A percentile compares a stretch with the other conserved stretches of the same genome.
These are phyloP conservation scores for Penicillium antarcticum DNA, from an alignment of 495 filamentous ascomycete genomes.

Conservation along the genomic window DNA sequence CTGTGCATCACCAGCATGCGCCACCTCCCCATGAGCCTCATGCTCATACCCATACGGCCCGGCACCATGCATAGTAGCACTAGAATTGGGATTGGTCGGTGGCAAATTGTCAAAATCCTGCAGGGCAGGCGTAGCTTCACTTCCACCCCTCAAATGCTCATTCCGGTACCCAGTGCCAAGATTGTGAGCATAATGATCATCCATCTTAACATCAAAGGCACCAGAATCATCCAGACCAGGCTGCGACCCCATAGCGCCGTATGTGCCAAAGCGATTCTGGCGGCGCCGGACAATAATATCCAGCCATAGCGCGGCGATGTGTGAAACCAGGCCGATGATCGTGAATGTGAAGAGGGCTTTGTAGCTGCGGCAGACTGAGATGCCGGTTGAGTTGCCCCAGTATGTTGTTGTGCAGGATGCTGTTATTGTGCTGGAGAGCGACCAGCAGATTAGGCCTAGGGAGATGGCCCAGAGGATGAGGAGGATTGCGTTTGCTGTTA, in stretches of 20 bases:
- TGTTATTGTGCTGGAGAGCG: slow-evolving; percentile 53
- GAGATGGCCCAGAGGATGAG: slow-evolving; percentile 55
- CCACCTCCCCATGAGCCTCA: slow-evolving; percentile 10
- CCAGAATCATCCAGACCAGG: slow-evolving; percentile 22
- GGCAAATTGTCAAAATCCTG: slow-evolving; percentile 8
- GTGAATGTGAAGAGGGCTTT: slow-evolving; percentile 66
- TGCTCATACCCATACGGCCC: slow-evolving; percentile 7
- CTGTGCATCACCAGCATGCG: slow-evolving; percentile 26
- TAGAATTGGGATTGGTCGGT: slow-evolving; percentile 1
- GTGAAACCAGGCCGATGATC: slow-evolving; percentile 44
- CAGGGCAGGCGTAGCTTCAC: slow-evolving; percentile 6
- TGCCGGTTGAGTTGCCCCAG: slow-evolving; percentile 57
- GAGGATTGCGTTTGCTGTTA: slow-evolving; percentile 49
- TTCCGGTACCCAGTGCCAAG: too few relatives aligned
- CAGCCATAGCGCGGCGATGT: slow-evolving; percentile 45
- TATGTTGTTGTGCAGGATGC: slow-evolving; percentile 50
- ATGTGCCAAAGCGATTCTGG: slow-evolving; percentile 44
- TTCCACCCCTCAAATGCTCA: background rate
- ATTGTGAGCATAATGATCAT: slow-evolving; percentile 14
- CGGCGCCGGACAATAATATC: slow-evolving; percentile 48
- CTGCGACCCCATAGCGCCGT: slow-evolving; percentile 36
- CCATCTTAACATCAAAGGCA: slow-evolving; percentile 30
- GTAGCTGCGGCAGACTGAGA: slow-evolving; percentile 61
- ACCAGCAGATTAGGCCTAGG: slow-evolving; percentile 56
- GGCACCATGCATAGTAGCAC: background rate